Evolutionary conservation across 805 yeast species (phyloP).

Genomic region (Kazachstania africana): DNA sequence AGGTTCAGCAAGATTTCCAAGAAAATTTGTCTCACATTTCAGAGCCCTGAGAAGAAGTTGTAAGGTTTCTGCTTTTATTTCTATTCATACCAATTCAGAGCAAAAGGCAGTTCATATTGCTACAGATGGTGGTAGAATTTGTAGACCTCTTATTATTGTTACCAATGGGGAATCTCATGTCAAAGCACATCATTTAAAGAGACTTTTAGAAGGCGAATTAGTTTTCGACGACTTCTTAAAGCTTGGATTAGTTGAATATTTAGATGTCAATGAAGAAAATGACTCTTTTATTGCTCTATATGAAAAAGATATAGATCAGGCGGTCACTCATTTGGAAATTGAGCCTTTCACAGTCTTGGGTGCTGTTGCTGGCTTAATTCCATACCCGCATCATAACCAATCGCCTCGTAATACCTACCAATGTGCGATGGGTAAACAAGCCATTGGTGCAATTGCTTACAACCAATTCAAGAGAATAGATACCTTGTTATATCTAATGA

Average conservation of each 20-base stretch:
- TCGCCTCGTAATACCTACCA: slow-evolving; percentile 99
- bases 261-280: slow-evolving; percentile 95
- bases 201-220: slow-evolving; percentile 57
- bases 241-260: slow-evolving; percentile 82
- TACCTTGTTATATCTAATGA: slow-evolving; percentile 86
- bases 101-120: slow-evolving; percentile 94
- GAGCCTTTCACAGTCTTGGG: slow-evolving; percentile 97
- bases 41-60: slow-evolving; percentile 76
- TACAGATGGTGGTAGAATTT: slow-evolving; percentile 96
- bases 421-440: slow-evolving; percentile 99
- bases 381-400: slow-evolving; percentile 99
- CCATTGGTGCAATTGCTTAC: slow-evolving; percentile 98
- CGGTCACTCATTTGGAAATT: slow-evolving; percentile 82
- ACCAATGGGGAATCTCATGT: slow-evolving; percentile 63
- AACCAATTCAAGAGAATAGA: slow-evolving; percentile 94
- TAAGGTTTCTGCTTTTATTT: slow-evolving; percentile 77
- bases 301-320: slow-evolving; percentile 47
- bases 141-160: slow-evolving; percentile 90
- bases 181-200: slow-evolving; percentile 52
- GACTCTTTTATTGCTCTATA: slow-evolving; percentile 87
- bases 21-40: slow-evolving; percentile 67
- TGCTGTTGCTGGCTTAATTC: slow-evolving; percentile 96
- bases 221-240: slow-evolving; percentile 83
- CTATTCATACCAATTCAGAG: slow-evolving; percentile 80
- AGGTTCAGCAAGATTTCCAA: slow-evolving; percentile 82